These are phyloP conservation scores for Paecilomyces variotii DNA, from an alignment of 2,329 filamentous ascomycete genomes.

Conservation along the genomic window DNA sequence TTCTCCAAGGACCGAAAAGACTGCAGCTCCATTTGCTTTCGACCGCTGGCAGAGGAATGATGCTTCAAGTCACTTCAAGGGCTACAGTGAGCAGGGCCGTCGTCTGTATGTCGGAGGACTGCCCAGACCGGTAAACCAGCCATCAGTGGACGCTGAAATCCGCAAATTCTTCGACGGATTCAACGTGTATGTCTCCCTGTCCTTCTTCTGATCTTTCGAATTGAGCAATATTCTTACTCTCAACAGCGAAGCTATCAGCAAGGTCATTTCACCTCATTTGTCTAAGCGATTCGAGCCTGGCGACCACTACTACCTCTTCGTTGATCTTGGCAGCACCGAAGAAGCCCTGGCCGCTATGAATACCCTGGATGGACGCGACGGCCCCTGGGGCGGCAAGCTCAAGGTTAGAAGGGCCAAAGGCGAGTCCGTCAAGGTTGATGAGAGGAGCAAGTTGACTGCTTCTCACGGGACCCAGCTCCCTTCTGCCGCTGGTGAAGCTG, in stretches of 20 bases:
- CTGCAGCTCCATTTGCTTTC: conserved; percentile 18
- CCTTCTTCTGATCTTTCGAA: not conserved
- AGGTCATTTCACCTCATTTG: conserved; percentile 51
- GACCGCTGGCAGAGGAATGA: conserved; percentile 39
- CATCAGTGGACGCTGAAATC: conserved; percentile 35
- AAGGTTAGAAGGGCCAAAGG: conserved; percentile 34
- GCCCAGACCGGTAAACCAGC: conserved; percentile 35
- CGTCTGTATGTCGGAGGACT: conserved; percentile 43
- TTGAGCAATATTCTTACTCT: conserved; percentile 1
- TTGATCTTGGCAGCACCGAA: conserved; percentile 51
- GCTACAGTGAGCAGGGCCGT: conserved; percentile 29
- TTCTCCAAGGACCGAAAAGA: conserved; percentile 14
- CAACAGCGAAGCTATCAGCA: conserved; percentile 39
- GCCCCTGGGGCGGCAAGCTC: conserved; percentile 32
- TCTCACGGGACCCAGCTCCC: conserved; percentile 1
- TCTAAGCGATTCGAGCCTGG: conserved; percentile 46
- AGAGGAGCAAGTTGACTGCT: conserved; percentile 16
- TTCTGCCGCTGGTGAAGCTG: conserved; percentile 3
- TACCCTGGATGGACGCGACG: conserved; percentile 32
- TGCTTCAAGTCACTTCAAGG: conserved; percentile 25
- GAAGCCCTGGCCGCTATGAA: conserved; percentile 47
- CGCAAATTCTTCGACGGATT: conserved; percentile 38
- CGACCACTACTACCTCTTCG: conserved; percentile 57
- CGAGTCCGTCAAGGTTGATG: conserved; percentile 23
- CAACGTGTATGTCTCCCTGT: conserved; percentile 26